phyloP scores from a whole-genome alignment of 164 flowering plant genomes.

The Nymphaea colorata region DNA sequence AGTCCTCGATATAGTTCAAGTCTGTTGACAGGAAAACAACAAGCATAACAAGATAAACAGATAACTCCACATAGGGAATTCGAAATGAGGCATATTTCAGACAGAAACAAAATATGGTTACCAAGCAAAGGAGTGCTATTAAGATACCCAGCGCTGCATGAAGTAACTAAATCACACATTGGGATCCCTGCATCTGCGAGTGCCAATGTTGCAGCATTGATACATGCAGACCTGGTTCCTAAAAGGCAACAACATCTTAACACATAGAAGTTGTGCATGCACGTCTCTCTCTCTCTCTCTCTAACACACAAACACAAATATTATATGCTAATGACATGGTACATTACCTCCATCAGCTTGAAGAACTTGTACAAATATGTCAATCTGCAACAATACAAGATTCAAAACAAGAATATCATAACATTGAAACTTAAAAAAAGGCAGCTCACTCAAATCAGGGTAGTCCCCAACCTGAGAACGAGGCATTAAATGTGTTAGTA shows the following conservation, averaged over 20 bases:
- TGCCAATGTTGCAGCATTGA: conserved; percentile 97
- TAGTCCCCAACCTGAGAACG: conserved; percentile 58
- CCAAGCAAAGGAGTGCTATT: conserved; percentile 88
- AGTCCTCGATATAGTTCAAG: conserved; percentile 87
- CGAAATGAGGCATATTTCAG: neutral
- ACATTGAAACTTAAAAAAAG: neutral
- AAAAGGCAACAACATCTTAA: conserved; percentile 1
- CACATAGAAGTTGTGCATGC: neutral
- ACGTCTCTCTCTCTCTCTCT: too few relatives aligned
- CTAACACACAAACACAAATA: too few relatives aligned
- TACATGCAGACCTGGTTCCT: conserved; percentile 98
- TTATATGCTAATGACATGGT: neutral
- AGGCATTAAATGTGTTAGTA: conserved; percentile 85
- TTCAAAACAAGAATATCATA: neutral
- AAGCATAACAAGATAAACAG: neutral
- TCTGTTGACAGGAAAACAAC: conserved; percentile 25
- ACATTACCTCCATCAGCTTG: conserved; percentile 98
- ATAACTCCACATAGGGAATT: neutral
- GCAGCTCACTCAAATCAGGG: neutral
- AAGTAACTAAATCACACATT: conserved; percentile 86
- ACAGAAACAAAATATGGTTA: conserved; percentile 13
- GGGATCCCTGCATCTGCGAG: conserved; percentile 99
- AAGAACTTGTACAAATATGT: conserved; percentile 93
- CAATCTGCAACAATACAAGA: conserved; percentile 51
- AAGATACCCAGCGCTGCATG: conserved; percentile 92